Evolutionary conservation across 306 rosid species (phyloP), one percentile per base, ranked within the genome.

Genomic region (Aeschynomene evenia): DNA sequence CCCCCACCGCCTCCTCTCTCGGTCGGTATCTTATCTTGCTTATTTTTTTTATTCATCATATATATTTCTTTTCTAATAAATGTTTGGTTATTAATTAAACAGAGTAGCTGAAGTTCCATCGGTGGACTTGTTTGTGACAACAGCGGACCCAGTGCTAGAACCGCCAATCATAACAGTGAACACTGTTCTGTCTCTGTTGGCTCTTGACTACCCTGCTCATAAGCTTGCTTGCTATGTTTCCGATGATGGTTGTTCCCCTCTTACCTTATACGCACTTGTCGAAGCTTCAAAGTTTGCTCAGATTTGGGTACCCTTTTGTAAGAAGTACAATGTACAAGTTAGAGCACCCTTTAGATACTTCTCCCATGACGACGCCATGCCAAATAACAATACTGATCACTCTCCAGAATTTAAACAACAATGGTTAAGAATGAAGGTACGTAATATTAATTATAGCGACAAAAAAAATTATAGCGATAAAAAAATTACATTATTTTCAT

Each of bases 191-290:
- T 88, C 91, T 7, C 53, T 88, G 20, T 58, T 88, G 48, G 87
- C 87, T 0, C 61, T 88, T 15, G 87, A 88, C 66, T 83, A 88
- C 28, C 95, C 91, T 4, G 2, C 91, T 5, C 39, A 81, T 42
- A 85, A 77, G 85, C 71, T 88, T 4, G 88, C 86, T 58, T 85
- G 88, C 67, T 87, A 85, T 33, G 85, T 85, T 0, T 87, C 90
- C 0, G 93, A 85, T 58, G 93, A 87, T 28, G 86, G 88, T 0
- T 85, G 85, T 11, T 85, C 90, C 34, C 61, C 75, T 7, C 16
- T 63, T 9, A 81, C 61, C 4, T 75, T 76, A 26, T 81, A 79
- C 18, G 70, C 85, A 8, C 83, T 87, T 5, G 29, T 29, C 0
- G 81, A 85, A 74, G 83, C 90, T 5, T 33, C 80, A 0, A 73